A percentile compares a stretch with the other conserved stretches of the same genome.
Conservation (phyloP, 208 protist genomes). For the Leishmania braziliensis region DNA sequence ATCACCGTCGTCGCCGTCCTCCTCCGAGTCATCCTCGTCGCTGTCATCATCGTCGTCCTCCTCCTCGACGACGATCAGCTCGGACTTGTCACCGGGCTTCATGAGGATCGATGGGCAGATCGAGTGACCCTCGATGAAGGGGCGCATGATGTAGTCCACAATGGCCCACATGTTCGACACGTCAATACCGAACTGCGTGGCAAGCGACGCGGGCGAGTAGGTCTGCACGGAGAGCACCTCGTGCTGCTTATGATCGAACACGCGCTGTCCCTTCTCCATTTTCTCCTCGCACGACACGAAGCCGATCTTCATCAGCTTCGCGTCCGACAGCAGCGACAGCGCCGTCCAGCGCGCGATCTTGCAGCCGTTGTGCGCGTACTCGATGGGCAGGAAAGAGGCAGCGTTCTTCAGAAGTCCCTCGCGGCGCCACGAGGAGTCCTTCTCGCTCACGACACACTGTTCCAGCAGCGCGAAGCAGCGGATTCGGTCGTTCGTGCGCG, state of each 20-base stretch:
- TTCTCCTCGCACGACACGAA: conserved; percentile 68
- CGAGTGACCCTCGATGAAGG: conserved; percentile 57
- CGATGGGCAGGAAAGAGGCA: conserved; percentile 55
- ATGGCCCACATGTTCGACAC: conserved; percentile 81
- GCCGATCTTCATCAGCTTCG: conserved; percentile 80
- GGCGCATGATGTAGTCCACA: conserved; percentile 65
- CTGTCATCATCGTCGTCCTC: conserved; percentile 81
- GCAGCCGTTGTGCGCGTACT: conserved; percentile 66
- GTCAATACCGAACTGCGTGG: conserved; percentile 69
- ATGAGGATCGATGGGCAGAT: conserved; percentile 55
- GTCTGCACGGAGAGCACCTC: conserved; percentile 67
- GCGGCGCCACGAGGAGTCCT: conserved; percentile 56
- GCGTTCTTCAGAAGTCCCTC: conserved; percentile 49
- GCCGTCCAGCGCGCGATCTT: conserved; percentile 91
- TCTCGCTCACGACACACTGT: conserved; percentile 44
- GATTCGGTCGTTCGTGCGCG: conserved; percentile 46
- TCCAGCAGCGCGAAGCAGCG: conserved; percentile 87
- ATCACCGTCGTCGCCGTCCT: conserved; percentile 50
- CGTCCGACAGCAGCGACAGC: conserved; percentile 74
- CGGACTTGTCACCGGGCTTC: conserved; percentile 61
- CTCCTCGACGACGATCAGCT: conserved; percentile 48
- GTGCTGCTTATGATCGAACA: conserved; percentile 49
- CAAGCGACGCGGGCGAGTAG: conserved; percentile 52
- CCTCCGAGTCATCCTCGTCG: conserved; percentile 66
- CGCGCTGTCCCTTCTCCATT: conserved; percentile 32